Percentiles rank a stretch among this genome's conserved stretches.
Evolutionary conservation across 75 land plant genomes (phyloP).

Genomic region (Sequoia sempervirens): DNA sequence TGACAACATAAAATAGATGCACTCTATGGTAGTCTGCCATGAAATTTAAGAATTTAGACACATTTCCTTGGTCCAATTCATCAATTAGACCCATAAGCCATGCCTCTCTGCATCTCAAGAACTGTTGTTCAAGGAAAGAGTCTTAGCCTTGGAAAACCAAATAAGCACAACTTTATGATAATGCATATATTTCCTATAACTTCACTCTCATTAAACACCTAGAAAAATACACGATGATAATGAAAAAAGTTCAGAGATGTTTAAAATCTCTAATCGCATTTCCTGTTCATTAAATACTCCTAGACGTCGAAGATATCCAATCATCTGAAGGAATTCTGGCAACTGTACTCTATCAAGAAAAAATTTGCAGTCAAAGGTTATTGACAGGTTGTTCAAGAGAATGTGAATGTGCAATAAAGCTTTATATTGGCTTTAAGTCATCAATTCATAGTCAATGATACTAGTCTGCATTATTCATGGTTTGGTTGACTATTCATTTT

Average conservation of each 20-base stretch:
- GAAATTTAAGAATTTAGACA: slow-evolving; percentile 79
- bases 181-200: background rate
- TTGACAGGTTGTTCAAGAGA: background rate
- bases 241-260: background rate
- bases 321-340: slow-evolving; percentile 93
- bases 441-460: background rate
- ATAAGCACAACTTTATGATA: slow-evolving; percentile 5
- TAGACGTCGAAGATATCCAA: slow-evolving; percentile 88
- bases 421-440: background rate
- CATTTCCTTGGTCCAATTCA: slow-evolving; percentile 83
- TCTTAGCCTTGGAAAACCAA: slow-evolving; percentile 3
- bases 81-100: slow-evolving; percentile 93
- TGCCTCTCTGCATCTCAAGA: slow-evolving; percentile 95
- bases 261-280: slow-evolving; percentile 87
- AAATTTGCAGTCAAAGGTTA: slow-evolving; percentile 1
- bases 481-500: background rate
- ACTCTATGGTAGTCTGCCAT: slow-evolving; percentile 86
- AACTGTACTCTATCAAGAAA: slow-evolving; percentile 42
- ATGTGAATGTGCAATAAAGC: background rate
- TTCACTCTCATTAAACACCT: background rate
- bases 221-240: background rate
- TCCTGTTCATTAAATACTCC: slow-evolving; percentile 91
- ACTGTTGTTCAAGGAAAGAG: slow-evolving; percentile 38
- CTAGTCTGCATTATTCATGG: background rate
- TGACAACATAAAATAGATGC: slow-evolving; percentile 96